Conservation (phyloP, 2,329 filamentous ascomycete species). For the Coniochaeta sp. region DNA sequence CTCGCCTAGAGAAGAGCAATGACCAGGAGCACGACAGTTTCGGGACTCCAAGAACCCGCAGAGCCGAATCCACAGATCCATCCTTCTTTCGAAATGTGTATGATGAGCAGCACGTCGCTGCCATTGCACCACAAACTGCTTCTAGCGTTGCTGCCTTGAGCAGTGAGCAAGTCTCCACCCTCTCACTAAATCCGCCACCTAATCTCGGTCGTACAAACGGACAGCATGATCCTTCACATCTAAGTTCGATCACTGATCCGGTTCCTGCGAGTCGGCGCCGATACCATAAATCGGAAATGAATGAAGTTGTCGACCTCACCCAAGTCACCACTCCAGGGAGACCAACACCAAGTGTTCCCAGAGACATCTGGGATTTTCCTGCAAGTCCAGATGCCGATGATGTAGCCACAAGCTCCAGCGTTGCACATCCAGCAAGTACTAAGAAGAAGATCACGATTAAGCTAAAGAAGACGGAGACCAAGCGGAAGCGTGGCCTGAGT, state of each 20-base stretch:
- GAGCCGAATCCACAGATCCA: slow-evolving; percentile 36
- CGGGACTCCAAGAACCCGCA: slow-evolving; percentile 4
- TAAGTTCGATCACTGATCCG: slow-evolving; percentile 21
- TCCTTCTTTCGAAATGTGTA: slow-evolving; percentile 40
- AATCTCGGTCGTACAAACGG: background rate
- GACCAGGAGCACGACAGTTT: background rate
- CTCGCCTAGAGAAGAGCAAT: slow-evolving; percentile 2
- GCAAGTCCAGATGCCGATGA: slow-evolving; percentile 24
- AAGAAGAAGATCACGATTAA: background rate
- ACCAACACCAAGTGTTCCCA: slow-evolving; percentile 8
- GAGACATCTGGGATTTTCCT: slow-evolving; percentile 37
- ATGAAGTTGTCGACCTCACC: slow-evolving; percentile 18
- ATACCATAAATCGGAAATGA: slow-evolving; percentile 7
- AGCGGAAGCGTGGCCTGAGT: background rate
- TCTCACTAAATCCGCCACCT: background rate
- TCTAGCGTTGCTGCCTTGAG: slow-evolving; percentile 1
- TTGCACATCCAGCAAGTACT: background rate
- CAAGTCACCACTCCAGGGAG: slow-evolving; percentile 25
- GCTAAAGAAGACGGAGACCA: background rate
- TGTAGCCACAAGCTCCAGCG: background rate
- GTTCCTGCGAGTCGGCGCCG: slow-evolving; percentile 7
- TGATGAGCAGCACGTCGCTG: slow-evolving; percentile 33
- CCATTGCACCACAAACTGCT: background rate
- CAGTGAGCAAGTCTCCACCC: slow-evolving; percentile 3
- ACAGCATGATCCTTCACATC: background rate